Evolutionary conservation across 768 basidiomycete genomes (phyloP).

Genomic region (Amylocystis lapponica): DNA sequence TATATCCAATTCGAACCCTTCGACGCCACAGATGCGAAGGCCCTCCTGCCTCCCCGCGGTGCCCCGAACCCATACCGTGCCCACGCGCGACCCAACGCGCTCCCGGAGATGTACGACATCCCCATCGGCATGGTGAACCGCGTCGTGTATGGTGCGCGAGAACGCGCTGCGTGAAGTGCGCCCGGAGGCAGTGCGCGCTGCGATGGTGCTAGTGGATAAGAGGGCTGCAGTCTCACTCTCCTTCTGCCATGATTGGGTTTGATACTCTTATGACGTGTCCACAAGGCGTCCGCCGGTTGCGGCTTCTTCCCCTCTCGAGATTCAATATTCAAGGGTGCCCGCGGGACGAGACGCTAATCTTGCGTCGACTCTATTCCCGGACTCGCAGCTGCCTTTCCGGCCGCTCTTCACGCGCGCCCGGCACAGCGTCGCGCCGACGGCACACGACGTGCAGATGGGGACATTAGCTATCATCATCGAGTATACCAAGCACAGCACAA

Average conservation of each 20-base stretch:
- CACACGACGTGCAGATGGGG: no score
- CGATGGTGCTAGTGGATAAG: constrained; percentile 1
- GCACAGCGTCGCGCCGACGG: no score
- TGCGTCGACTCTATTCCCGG: no score
- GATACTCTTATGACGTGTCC: constrained; percentile 9
- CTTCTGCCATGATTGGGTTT: constrained; percentile 4
- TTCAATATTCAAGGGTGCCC: no score
- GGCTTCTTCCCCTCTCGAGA: no score
- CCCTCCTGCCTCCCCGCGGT: constrained; percentile 38
- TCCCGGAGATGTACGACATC: constrained; percentile 73
- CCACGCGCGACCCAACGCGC: constrained; percentile 39
- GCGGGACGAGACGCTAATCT: no score
- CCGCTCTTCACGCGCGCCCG: no score
- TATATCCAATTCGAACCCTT: constrained; percentile 8
- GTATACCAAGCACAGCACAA: constrained; percentile 1
- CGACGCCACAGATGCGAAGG: constrained; percentile 45
- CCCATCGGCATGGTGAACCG: constrained; percentile 79
- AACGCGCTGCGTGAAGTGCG: background rate
- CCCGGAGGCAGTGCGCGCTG: background rate
- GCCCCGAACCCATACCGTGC: constrained; percentile 40
- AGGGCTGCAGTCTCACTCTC: background rate
- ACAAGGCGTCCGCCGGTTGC: constrained; percentile 3
- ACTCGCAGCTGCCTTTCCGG: no score
- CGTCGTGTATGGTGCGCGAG: constrained; percentile 44
- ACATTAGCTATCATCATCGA: constrained; percentile 5